Evolutionary conservation across 805 yeast genomes (phyloP).

Genomic region (Nakazawaea holstii): DNA sequence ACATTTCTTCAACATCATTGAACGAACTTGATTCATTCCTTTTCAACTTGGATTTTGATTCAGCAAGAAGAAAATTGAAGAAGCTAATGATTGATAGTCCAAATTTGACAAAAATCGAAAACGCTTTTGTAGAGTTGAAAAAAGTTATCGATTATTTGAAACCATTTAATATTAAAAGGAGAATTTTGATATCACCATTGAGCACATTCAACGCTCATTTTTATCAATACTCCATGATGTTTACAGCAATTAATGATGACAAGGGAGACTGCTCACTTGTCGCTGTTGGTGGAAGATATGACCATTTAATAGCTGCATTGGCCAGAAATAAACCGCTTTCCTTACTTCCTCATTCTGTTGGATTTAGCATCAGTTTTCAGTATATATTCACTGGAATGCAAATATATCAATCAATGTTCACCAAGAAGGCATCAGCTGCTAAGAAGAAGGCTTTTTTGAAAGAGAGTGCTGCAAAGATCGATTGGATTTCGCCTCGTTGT

Average conservation of each 20-base stretch:
- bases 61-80: slow-evolving; percentile 56
- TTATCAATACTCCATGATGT: slow-evolving; percentile 80
- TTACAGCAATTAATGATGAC: slow-evolving; percentile 73
- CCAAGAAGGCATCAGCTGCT: slow-evolving; percentile 9
- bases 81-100: slow-evolving; percentile 75
- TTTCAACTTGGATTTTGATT: slow-evolving; percentile 64
- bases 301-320: slow-evolving; percentile 59
- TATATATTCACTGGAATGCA: slow-evolving; percentile 48
- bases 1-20: slow-evolving; percentile 74
- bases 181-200: slow-evolving; percentile 69
- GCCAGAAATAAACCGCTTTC: slow-evolving; percentile 39
- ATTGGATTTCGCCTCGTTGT: slow-evolving; percentile 61
- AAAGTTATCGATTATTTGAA: slow-evolving; percentile 51
- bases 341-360: slow-evolving; percentile 61
- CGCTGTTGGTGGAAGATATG: slow-evolving; percentile 95
- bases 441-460: slow-evolving; percentile 28
- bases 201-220: slow-evolving; percentile 78
- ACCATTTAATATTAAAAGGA: slow-evolving; percentile 53
- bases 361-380: slow-evolving; percentile 79
- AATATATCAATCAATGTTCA: slow-evolving; percentile 34
- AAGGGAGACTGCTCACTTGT: slow-evolving; percentile 43
- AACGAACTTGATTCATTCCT: slow-evolving; percentile 80
- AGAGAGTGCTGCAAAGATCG: slow-evolving; percentile 27
- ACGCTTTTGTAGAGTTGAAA: slow-evolving; percentile 54
- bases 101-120: slow-evolving; percentile 52